Evolutionary conservation across 768 basidiomycete genomes (phyloP), one percentile per base, ranked within the genome.

Genomic region (Trametes villosa): DNA sequence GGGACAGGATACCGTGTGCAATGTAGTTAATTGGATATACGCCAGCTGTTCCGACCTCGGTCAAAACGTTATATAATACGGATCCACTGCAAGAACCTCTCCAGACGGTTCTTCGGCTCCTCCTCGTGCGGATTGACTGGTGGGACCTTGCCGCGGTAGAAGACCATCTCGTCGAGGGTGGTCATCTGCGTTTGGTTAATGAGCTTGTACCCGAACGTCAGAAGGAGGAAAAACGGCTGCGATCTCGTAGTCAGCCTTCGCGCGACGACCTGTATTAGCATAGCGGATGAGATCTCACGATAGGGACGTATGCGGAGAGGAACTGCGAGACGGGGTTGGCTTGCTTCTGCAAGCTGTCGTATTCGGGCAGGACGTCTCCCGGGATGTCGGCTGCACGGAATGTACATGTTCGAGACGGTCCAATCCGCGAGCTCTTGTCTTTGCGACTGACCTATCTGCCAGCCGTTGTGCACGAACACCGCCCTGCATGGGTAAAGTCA

Each of bases 181-280:
- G 67, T 56, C 67, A 70, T 66, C 49, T 66, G 57, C 29, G 70
- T 71, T 48, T 69, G 68, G 49, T 70, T 59, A 49, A 71, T 67
- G n/a, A 71, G 64, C 57, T 71, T 71, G 62, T 71, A 71, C 15
- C 70, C 70, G 24, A 70, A 66, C 5, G 67, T 70, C 20, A 71
- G 52, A 4, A 71, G 60, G 1, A 70, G 18, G 53, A 70, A 71
- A 44, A 70, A 65, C 2, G 68, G 70, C 70, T 69, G 45, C 24
- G 24, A 24, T 34, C n/a, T n/a, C n/a, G n/a, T n/a, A n/a, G n/a
- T n/a, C 34, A 48, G 46, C n/a, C 11, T 11, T 38, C 9, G 11
- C 26, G 18, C 24, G 20, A 5, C 24, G 33, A 15, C 3, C 18
- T 18, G 9, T n/a, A 18, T 5, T 3, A 29, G n/a, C 1, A 15